Percentiles rank a stretch among this genome's conserved stretches.
phyloP scores from a whole-genome alignment of 2,329 filamentous ascomycete species.

The Trichoderma guizhouense region DNA sequence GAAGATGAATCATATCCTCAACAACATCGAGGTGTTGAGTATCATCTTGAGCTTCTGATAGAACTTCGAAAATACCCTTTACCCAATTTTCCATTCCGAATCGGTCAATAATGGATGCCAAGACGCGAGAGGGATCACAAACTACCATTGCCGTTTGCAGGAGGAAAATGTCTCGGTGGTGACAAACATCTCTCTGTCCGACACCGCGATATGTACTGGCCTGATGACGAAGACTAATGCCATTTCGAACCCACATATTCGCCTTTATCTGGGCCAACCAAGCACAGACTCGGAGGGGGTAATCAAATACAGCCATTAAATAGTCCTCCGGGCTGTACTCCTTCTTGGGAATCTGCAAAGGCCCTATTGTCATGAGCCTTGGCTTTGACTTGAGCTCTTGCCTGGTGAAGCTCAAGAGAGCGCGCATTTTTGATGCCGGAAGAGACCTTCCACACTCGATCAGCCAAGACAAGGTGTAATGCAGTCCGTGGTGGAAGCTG shows the following conservation, averaged over 20 bases:
- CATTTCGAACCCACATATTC: constrained; percentile 97
- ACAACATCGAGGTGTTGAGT: constrained; percentile 85
- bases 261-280: constrained; percentile 99
- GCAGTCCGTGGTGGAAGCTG: constrained; percentile 95
- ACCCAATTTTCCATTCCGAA: constrained; percentile 89
- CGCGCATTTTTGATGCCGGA: constrained; percentile 61
- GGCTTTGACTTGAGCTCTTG: constrained; percentile 66
- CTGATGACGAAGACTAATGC: constrained; percentile 91
- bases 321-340: constrained; percentile 69
- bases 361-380: constrained; percentile 52
- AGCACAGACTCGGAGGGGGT: constrained; percentile 85
- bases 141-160: constrained; percentile 87
- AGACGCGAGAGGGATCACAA: constrained; percentile 76
- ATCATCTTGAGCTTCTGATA: constrained; percentile 76
- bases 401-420: constrained; percentile 68
- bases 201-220: constrained; percentile 91
- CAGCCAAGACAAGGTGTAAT: constrained; percentile 95
- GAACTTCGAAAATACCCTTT: constrained; percentile 72
- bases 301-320: constrained; percentile 85
- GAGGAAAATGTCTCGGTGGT: constrained; percentile 92
- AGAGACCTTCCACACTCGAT: constrained; percentile 83
- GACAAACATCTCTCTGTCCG: constrained; percentile 83
- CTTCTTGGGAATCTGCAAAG: constrained; percentile 53
- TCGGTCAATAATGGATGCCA: constrained; percentile 86
- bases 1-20: constrained; percentile 91